phyloP scores from a whole-genome alignment of 2,329 filamentous ascomycete genomes.

The Allantophomopsis lycopodina region DNA sequence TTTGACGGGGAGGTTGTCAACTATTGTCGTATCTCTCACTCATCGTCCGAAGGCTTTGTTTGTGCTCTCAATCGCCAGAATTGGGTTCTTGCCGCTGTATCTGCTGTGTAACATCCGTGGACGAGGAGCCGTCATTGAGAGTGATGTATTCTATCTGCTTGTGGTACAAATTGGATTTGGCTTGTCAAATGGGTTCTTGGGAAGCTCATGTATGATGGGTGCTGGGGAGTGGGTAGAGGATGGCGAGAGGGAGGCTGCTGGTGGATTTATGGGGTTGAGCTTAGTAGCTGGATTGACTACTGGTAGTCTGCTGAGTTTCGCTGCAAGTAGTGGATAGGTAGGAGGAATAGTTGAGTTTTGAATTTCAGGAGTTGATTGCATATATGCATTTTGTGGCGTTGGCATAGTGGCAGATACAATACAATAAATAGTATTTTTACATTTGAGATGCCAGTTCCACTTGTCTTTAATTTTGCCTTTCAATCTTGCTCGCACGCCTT shows the following conservation, averaged over 20 bases:
- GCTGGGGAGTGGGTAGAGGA: slow-evolving; percentile 69
- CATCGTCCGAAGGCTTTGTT: slow-evolving; percentile 56
- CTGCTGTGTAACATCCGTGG: slow-evolving; percentile 79
- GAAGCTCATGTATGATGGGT: slow-evolving; percentile 84
- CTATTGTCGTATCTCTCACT: slow-evolving; percentile 37
- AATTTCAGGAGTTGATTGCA: background rate
- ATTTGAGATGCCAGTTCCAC: no score
- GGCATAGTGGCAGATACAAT: background rate
- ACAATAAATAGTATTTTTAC: background rate
- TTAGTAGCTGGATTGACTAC: slow-evolving; percentile 72
- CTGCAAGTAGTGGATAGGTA: slow-evolving; percentile 25
- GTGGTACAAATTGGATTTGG: slow-evolving; percentile 78
- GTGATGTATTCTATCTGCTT: slow-evolving; percentile 79
- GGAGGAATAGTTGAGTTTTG: background rate
- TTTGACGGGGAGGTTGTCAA: background rate
- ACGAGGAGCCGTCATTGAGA: slow-evolving; percentile 56
- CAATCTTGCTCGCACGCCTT: no score
- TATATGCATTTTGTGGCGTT: background rate
- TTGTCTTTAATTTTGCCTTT: no score
- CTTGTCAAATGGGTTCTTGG: slow-evolving; percentile 74
- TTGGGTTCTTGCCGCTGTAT: slow-evolving; percentile 72
- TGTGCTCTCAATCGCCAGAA: slow-evolving; percentile 46
- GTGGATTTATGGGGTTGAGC: slow-evolving; percentile 86
- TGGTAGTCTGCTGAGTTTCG: slow-evolving; percentile 86
- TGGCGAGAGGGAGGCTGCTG: slow-evolving; percentile 75